Percentiles rank a stretch among this genome's conserved stretches.
Conservation (phyloP, 2,329 filamentous ascomycete genomes). For the Chrysoporthe puriensis region DNA sequence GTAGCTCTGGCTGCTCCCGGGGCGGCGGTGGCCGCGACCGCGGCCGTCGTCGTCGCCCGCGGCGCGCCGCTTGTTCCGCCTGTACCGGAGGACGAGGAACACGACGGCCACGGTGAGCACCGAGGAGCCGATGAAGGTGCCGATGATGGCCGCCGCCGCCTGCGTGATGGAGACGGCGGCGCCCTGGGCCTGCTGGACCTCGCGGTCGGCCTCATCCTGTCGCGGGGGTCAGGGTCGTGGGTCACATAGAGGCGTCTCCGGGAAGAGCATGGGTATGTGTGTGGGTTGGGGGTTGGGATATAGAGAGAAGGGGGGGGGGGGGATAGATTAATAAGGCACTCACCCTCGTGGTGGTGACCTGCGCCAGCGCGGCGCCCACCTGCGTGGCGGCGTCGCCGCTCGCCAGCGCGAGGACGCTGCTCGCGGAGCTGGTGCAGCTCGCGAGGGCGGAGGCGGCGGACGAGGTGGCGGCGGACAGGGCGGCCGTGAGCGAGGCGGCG, state of each 20-base stretch:
- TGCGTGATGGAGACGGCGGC: constrained; percentile 47
- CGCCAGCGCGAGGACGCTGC: constrained; percentile 36
- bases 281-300: neutral
- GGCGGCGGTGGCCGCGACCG: constrained; percentile 32
- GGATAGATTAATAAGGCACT: constrained; percentile 18
- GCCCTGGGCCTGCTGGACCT: constrained; percentile 41
- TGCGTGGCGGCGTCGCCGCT: constrained; percentile 34
- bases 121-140: constrained; percentile 46
- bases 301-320: no score
- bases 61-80: constrained; percentile 28
- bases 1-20: constrained; percentile 22
- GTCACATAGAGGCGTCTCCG: neutral
- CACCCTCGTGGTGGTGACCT: constrained; percentile 38
- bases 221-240: neutral
- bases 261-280: no score
- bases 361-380: constrained; percentile 38
- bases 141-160: constrained; percentile 46
- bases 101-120: constrained; percentile 44
- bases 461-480: constrained; percentile 36
- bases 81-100: constrained; percentile 36
- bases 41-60: constrained; percentile 6
- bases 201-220: constrained; percentile 37
- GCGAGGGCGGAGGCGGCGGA: constrained; percentile 35
- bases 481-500: constrained; percentile 32
- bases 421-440: constrained; percentile 35